Evolutionary conservation across 306 rosid species (phyloP), one percentile per base, ranked within the genome.

Genomic region (Inga laurina): DNA sequence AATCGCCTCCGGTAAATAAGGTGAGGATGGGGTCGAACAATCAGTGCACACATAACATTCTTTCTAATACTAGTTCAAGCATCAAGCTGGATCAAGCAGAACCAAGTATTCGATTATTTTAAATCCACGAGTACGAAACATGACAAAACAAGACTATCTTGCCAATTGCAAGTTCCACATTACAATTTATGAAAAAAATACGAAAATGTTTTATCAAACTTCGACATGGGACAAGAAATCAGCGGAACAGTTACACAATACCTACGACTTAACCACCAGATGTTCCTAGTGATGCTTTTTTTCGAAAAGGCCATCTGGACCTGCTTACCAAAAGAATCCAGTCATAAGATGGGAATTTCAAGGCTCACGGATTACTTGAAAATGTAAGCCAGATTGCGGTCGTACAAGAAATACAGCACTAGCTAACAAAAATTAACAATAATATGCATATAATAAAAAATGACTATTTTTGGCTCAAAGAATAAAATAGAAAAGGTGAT

Each of bases 221-320:
- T 71, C 4, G 75, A 74, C 79, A 74, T 70, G 16, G 68, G 77
- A 49, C 21, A 21, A 57, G 27, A 59, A 81, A 82, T 19, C 74
- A 59, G 72, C 62, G 3, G 64, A 2, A 62, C 76, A 52, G 24
- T 34, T 46, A 80, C 81, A 73, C 41, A 51, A 34, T 35, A 79
- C 49, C 81, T 27, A 19, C 10, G 27, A 65, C 39, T 13, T 34
- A 83, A 79, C 85, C 85, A 77, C 39, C 52, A 59, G 81, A 80
- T 14, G 67, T 77, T 77, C 82, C 78, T 88, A 85, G 82, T 85
- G 91, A 81, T 84, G 86, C 72, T 88, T 83, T 22, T 0, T 18
- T 81, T 88, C 89, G 79, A 88, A 88, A 62, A 88, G 85, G 56
- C 91, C 91, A 81, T 88, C 87, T 18, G 91, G 91, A 68, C 91